Evolutionary conservation across 2,329 filamentous ascomycete genomes (phyloP), one percentile per base, ranked within the genome.

Genomic region (Madurella fahalii): DNA sequence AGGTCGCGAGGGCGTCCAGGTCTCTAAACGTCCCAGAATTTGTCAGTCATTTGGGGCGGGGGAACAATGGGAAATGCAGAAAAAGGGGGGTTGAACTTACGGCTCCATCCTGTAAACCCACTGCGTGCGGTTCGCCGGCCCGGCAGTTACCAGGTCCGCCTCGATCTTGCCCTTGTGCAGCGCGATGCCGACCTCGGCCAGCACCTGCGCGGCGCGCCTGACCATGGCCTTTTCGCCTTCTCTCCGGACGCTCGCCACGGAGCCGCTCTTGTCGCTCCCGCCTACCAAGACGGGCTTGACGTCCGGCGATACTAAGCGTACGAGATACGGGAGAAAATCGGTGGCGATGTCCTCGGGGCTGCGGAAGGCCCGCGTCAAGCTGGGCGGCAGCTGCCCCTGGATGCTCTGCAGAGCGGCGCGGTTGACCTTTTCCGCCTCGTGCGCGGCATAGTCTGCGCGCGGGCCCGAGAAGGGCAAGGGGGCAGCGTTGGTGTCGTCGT

Each of bases 31-130:
- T 15, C 4, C 11, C 34, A 37, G 34, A 2, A 37, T 37, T 37
- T 12, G 11, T 37, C 34, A 37, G 9, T 15, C 34, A 34, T 34
- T 12, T 34, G 7, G 12, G 31, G 7, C 12, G 32, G 40, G 16
- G 12, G 31, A 13, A 42, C n/a, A n/a, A n/a, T n/a, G n/a, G 45
- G 54, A 25, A 37, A 18, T n/a, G n/a, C n/a, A 30, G 42, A 50
- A 9, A 50, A 40, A 46, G 34, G n/a, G 32, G 49, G 40, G 34
- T 8, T 40, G 16, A 13, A 85, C 87, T 79, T 75, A 92, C 80
- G 94, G 94, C 66, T 97, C 93, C 89, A 99, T 92, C 50, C 94
- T 84, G 71, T 95, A 97, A 9, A 95, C 86, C 80, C 85, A 97
- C 62, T 84, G 79, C 16, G 78, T 73, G 34, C 83, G 80, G 53